A percentile compares a stretch with the other conserved stretches of the same genome.
Evolutionary conservation across 164 flowering plant species (phyloP).

Genomic region (Buxus sempervirens): DNA sequence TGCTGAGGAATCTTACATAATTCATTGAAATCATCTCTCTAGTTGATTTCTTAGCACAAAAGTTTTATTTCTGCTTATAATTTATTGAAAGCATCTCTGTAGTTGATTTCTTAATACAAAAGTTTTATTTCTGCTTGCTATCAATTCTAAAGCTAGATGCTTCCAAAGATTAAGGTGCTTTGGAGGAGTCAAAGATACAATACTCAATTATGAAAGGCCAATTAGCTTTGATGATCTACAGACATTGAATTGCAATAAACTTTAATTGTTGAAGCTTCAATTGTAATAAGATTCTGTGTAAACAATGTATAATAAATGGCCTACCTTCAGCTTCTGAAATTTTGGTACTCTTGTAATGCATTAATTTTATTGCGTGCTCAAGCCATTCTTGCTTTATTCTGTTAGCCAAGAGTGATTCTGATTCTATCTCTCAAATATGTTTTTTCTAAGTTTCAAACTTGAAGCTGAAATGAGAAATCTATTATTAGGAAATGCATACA

Average conservation of each 20-base stretch:
- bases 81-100: too few species aligned
- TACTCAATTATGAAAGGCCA: neutral
- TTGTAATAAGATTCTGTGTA: neutral
- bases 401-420: neutral
- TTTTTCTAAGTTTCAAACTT: too few species aligned
- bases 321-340: neutral
- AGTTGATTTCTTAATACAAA: neutral
- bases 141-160: neutral
- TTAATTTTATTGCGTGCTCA: neutral
- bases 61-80: neutral
- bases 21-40: neutral
- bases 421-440: neutral
- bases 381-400: constrained; percentile 1
- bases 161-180: neutral
- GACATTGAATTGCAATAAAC: too few species aligned
- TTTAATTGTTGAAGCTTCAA: neutral
- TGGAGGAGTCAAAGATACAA: neutral
- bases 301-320: neutral
- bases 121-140: neutral
- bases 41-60: neutral
- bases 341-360: neutral
- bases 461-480: neutral
- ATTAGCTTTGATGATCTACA: neutral
- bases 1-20: neutral
- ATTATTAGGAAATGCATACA: neutral